Conservation (phyloP, 306 rosid species). For the Lotus japonicus region DNA sequence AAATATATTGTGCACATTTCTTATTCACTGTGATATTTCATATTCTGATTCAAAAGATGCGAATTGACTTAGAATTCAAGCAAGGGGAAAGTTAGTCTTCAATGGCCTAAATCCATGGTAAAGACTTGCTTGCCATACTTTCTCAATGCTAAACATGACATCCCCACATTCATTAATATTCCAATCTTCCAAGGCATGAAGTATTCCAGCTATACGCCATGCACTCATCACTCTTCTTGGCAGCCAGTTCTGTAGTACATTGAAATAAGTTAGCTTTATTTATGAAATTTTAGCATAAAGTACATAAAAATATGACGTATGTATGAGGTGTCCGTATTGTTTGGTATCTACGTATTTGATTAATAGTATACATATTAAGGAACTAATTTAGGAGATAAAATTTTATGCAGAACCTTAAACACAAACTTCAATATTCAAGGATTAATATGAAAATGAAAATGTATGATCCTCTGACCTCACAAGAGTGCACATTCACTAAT, state of each 20-base stretch:
- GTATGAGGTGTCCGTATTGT: too few species aligned
- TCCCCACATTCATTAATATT: slow-evolving; percentile 54
- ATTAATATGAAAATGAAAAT: too few species aligned
- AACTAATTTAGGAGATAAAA: too few species aligned
- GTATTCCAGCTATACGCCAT: slow-evolving; percentile 60
- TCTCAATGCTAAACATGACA: slow-evolving; percentile 33
- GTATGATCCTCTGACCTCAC: slow-evolving; percentile 52
- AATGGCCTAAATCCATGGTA: slow-evolving; percentile 61
- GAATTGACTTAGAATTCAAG: neutral
- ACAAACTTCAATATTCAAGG: too few species aligned
- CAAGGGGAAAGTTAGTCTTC: neutral
- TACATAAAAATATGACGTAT: too few species aligned
- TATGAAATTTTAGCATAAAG: too few species aligned
- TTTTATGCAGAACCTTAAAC: too few species aligned
- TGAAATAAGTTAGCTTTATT: neutral
- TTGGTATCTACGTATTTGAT: too few species aligned
- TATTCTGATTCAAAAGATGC: neutral
- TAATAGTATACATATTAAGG: too few species aligned
- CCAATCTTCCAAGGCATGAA: slow-evolving; percentile 73
- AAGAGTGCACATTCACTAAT: slow-evolving; percentile 51
- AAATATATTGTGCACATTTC: neutral
- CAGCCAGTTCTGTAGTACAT: slow-evolving; percentile 51
- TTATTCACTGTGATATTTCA: neutral
- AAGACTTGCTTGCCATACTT: slow-evolving; percentile 61
- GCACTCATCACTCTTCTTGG: slow-evolving; percentile 86